Conservation (phyloP, 768 basidiomycete genomes). For the Cystofilobasidium capitatum region DNA sequence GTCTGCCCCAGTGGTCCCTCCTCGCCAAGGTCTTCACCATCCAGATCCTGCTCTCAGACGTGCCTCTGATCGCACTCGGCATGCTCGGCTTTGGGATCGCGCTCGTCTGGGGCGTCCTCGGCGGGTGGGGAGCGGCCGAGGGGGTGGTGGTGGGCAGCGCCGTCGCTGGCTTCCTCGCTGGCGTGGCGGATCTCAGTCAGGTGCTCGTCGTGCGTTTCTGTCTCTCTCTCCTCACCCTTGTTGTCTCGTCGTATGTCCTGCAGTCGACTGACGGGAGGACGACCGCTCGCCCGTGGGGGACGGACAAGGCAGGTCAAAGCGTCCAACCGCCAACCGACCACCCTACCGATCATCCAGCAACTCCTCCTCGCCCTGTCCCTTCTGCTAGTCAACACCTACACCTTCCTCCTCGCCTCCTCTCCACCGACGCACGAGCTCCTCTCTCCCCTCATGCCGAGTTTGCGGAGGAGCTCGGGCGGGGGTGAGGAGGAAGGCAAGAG, state of each 20-base stretch:
- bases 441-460: too few species aligned
- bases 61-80: constrained; percentile 9
- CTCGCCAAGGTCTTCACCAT: neutral
- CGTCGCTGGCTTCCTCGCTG: neutral
- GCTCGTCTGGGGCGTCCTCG: neutral
- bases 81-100: constrained; percentile 12
- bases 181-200: too few species aligned
- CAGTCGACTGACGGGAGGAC: too few species aligned
- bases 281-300: neutral
- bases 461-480: too few species aligned
- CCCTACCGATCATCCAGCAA: constrained; percentile 8
- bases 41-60: constrained; percentile 11
- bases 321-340: neutral
- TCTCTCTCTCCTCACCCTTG: neutral
- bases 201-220: too few species aligned
- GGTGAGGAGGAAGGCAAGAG: neutral
- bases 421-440: too few species aligned
- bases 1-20: too few species aligned
- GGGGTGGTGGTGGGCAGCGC: neutral
- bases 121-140: neutral
- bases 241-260: too few species aligned
- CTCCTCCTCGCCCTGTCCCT: neutral
- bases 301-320: neutral
- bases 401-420: constrained; percentile 5
- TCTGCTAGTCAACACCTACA: neutral